phyloP scores from a whole-genome alignment of 345 rosid genomes.

The Capsella bursapastoris region DNA sequence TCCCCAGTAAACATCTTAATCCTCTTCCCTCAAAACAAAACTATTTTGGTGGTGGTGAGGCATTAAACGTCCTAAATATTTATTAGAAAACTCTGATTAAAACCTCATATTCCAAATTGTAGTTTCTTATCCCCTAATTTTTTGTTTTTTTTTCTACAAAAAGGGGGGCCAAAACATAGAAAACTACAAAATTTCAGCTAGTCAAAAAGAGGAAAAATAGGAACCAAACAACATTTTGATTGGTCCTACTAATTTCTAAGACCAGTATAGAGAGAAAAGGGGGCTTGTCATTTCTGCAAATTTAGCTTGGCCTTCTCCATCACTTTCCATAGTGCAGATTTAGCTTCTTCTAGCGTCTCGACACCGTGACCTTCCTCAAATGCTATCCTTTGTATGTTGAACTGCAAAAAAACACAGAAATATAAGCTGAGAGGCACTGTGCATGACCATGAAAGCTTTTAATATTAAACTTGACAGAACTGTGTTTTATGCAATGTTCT shows the following conservation, averaged over 20 bases:
- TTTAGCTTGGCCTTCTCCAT: slow-evolving; percentile 67
- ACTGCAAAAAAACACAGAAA: slow-evolving; percentile 48
- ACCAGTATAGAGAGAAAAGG: slow-evolving; percentile 9
- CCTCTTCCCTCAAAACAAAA: too few relatives aligned
- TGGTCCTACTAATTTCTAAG: slow-evolving; percentile 10
- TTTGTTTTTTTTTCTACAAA: slow-evolving; percentile 3
- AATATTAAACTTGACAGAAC: not conserved
- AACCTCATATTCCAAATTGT: slow-evolving; percentile 4
- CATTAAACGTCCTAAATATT: not conserved
- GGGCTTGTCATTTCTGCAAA: slow-evolving; percentile 51
- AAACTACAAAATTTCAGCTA: slow-evolving; percentile 32
- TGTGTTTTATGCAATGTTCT: not conserved
- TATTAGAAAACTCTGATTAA: slow-evolving; percentile 29
- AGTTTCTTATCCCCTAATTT: not conserved
- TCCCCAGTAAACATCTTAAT: too few relatives aligned
- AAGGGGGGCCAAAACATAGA: slow-evolving; percentile 2
- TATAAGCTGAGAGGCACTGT: slow-evolving; percentile 5
- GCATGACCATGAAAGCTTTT: slow-evolving; percentile 3
- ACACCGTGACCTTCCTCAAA: slow-evolving; percentile 78
- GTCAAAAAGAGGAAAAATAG: slow-evolving; percentile 12
- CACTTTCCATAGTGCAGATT: slow-evolving; percentile 76
- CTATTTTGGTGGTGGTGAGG: too few relatives aligned
- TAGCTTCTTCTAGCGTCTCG: slow-evolving; percentile 91
- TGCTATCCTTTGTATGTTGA: slow-evolving; percentile 84
- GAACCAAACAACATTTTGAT: slow-evolving; percentile 13